A percentile compares a stretch with the other conserved stretches of the same genome.
Evolutionary conservation across 495 filamentous ascomycete genomes (phyloP).

Genomic region (Xylaria flabelliformis): DNA sequence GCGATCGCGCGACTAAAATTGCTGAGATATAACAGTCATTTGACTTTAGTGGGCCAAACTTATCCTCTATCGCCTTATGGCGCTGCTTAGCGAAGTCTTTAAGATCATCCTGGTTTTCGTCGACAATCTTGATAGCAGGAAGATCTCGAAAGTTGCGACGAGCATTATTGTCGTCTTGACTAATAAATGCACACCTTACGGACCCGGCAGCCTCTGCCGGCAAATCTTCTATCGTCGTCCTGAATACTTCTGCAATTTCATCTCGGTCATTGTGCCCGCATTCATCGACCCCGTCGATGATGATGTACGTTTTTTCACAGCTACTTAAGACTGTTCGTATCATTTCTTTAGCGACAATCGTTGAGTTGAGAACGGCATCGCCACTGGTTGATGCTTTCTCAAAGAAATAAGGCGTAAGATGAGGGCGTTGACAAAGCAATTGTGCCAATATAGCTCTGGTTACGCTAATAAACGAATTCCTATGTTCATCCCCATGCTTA

Average conservation of each 20-base stretch:
- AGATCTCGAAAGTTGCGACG: neutral
- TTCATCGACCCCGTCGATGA: slow-evolving; percentile 53
- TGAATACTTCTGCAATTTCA: slow-evolving; percentile 30
- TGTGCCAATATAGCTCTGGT: slow-evolving; percentile 42
- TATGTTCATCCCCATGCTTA: slow-evolving; percentile 37
- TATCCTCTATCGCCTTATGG: neutral
- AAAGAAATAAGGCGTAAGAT: slow-evolving; percentile 39
- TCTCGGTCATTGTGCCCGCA: slow-evolving; percentile 38
- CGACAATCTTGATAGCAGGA: neutral
- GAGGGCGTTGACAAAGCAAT: slow-evolving; percentile 37
- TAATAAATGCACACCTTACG: slow-evolving; percentile 2
- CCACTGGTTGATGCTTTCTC: slow-evolving; percentile 36
- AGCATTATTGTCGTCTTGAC: slow-evolving; percentile 6
- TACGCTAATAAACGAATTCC: slow-evolving; percentile 37
- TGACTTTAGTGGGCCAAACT: neutral
- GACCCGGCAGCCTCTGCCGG: neutral
- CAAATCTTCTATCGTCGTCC: slow-evolving; percentile 22
- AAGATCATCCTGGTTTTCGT: slow-evolving; percentile 2
- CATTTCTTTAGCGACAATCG: neutral
- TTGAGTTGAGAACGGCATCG: slow-evolving; percentile 32
- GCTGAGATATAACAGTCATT: slow-evolving; percentile 9
- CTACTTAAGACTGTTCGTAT: slow-evolving; percentile 32
- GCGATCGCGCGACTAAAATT: neutral
- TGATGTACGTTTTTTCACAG: slow-evolving; percentile 35
- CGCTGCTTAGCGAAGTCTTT: neutral